These are phyloP conservation scores for Pleurotus sapidus DNA, from an alignment of 768 basidiomycete genomes.

Conservation along the genomic window DNA sequence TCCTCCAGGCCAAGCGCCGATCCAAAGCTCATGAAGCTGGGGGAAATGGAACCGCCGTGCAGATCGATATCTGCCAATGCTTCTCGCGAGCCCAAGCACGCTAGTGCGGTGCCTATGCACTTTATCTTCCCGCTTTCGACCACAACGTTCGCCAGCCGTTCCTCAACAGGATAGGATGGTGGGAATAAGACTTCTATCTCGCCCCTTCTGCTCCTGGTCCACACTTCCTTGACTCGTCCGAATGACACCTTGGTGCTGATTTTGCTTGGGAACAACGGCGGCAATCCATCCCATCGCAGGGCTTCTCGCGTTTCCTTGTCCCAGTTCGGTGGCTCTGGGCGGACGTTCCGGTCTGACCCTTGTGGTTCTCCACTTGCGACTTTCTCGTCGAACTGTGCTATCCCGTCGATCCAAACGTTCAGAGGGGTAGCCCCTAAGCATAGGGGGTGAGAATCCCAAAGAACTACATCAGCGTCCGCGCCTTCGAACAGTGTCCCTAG, in stretches of 20 bases:
- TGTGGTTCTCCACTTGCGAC: conserved; percentile 43
- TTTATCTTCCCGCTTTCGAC: conserved; percentile 49
- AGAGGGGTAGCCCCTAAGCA: conserved; percentile 70
- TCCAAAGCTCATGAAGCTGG: conserved; percentile 68
- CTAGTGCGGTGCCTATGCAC: conserved; percentile 37
- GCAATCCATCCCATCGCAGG: conserved; percentile 65
- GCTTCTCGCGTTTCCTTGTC: conserved; percentile 59
- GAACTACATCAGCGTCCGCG: conserved; percentile 66
- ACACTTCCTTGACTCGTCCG: conserved; percentile 61
- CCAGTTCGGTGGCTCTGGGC: conserved; percentile 60
- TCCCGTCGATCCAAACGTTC: conserved; percentile 84
- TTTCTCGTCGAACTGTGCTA: conserved; percentile 53
- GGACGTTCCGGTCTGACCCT: conserved; percentile 38
- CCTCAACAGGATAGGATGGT: conserved; percentile 12
- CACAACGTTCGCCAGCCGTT: conserved; percentile 30
- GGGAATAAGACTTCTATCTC: conserved; percentile 29
- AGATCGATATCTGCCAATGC: conserved; percentile 48
- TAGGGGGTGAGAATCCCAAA: conserved; percentile 78
- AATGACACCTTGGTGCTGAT: conserved; percentile 46
- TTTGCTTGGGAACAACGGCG: conserved; percentile 48
- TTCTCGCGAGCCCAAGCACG: conserved; percentile 23
- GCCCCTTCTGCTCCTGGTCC: conserved; percentile 28
- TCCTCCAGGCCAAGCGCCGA: conserved; percentile 74
- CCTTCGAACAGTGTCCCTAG: conserved; percentile 62
- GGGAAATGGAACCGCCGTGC: conserved; percentile 61